Conservation (phyloP, 2,329 filamentous ascomycete genomes). For the Fusarium camptoceras region DNA sequence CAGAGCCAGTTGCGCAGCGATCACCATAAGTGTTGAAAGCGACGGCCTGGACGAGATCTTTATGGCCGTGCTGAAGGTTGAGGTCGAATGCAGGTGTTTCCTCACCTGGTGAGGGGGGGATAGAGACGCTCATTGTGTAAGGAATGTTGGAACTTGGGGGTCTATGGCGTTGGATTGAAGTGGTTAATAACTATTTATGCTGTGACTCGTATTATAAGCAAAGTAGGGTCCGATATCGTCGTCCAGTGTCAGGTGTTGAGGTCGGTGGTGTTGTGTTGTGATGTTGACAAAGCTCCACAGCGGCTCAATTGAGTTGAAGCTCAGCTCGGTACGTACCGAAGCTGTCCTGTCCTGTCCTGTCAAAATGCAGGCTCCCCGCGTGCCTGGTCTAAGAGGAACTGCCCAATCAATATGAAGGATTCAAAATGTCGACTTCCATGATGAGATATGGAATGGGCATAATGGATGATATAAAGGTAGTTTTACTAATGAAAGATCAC, state of each 20-base stretch:
- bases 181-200: not conserved
- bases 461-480: too few species aligned
- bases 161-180: accelerated
- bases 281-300: conserved; percentile 42
- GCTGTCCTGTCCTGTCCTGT: conserved; percentile 7
- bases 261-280: conserved; percentile 39
- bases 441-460: not conserved
- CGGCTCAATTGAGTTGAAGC: conserved; percentile 35
- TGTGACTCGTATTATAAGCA: not conserved
- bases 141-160: not conserved
- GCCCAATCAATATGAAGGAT: conserved; percentile 14
- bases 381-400: conserved; percentile 1
- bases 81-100: conserved; percentile 65
- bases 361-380: conserved; percentile 34
- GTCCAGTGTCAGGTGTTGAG: conserved; percentile 2
- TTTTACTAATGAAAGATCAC: not conserved
- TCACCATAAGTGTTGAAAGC: conserved; percentile 94
- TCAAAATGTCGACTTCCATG: not conserved
- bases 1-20: conserved; percentile 89
- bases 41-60: conserved; percentile 84
- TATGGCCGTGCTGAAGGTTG: conserved; percentile 79
- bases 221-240: conserved; percentile 18
- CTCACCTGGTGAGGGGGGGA: conserved; percentile 54
- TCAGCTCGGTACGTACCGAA: conserved; percentile 35
- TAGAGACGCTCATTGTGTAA: conserved; percentile 47